Percentiles rank a stretch among this genome's conserved stretches.
These are phyloP conservation scores for Diaporthe velutina DNA, from an alignment of 2,329 filamentous ascomycete species.

Conservation along the genomic window DNA sequence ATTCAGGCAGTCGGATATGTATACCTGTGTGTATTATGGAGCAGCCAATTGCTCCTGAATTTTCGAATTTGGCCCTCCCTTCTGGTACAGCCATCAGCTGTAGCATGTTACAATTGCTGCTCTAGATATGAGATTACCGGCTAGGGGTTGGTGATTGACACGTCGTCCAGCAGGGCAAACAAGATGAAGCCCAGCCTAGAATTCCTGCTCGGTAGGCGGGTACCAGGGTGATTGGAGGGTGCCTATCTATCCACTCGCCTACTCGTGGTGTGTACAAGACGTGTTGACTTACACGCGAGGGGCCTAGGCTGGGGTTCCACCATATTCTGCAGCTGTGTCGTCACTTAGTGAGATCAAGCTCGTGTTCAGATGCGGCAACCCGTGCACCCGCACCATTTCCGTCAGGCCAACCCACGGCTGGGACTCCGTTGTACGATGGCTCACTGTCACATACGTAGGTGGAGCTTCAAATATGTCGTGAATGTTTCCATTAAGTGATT, in stretches of 20 bases:
- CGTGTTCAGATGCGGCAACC: slow-evolving; percentile 12
- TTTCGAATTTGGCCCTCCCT: neutral
- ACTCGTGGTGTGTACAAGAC: neutral
- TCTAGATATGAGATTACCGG: neutral
- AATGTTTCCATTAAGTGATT: slow-evolving; percentile 57
- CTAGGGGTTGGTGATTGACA: neutral
- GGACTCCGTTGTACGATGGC: neutral
- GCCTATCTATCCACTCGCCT: neutral
- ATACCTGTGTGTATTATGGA: neutral
- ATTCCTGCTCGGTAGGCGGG: neutral
- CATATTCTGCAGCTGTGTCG: slow-evolving; percentile 7
- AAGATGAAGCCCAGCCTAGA: neutral
- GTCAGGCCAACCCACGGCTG: neutral
- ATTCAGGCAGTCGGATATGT: neutral
- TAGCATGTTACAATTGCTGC: neutral
- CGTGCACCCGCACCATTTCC: neutral
- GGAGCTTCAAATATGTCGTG: neutral
- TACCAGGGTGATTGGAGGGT: neutral
- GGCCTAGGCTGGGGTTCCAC: slow-evolving; percentile 24
- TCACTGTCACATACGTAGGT: slow-evolving; percentile 24
- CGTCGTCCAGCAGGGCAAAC: neutral
- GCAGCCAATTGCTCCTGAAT: neutral
- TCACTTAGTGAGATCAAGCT: slow-evolving; percentile 14
- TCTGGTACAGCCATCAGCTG: neutral
- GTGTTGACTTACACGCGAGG: slow-evolving; percentile 8